Evolutionary conservation across 192 early-diverging fungal genomes (phyloP), one percentile per base, ranked within the genome.

Genomic region (Spizellomyces punctatus): DNA sequence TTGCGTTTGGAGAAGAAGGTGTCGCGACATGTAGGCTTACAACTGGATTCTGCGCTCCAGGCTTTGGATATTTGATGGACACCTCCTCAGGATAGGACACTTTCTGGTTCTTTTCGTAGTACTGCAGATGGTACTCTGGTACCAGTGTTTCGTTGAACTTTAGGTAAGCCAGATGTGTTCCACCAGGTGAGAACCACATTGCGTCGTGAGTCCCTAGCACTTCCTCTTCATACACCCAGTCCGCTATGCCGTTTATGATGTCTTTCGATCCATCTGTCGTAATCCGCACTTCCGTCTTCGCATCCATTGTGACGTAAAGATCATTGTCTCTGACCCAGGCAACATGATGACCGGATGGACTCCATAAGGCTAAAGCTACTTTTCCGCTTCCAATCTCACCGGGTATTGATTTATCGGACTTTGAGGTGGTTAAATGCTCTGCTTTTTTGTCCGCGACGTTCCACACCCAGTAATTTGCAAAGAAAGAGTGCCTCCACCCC

Each of bases 141-240:
- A 99, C 95, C 4, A 80, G 76, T 8, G 89, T 84, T 67, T 98
- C 96, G 75, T 96, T 89, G 58, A 96, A 90, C 36, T 93, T 89
- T 64, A 99, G 71, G 75, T 88, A 99, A 0, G 92, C 92, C 43
- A 99, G 60, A 6, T 84, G 84, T 22, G 76, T 82, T 10, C 85
- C 91, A 57, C 93, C 92, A 10, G 93, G 91, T 2, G 93, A 92
- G 91, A 96, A 96, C 93, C 94, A 96, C 16, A 94, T 71, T 6
- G 95, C 88, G 10, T 81, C 78, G 10, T 89, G 83, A 0, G 75
- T 74, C 8, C 69, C 79, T 56, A 93, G 85, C 1, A 99, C 92
- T 74, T 99, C 96, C 75, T 99, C 97, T 77, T 98, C 95, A 67
- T 99, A 99, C 0, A 96, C 95, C 96, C 96, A 99, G 78, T 99